Conservation (phyloP, 2,329 filamentous ascomycete species). For the Fusarium begoniae region DNA sequence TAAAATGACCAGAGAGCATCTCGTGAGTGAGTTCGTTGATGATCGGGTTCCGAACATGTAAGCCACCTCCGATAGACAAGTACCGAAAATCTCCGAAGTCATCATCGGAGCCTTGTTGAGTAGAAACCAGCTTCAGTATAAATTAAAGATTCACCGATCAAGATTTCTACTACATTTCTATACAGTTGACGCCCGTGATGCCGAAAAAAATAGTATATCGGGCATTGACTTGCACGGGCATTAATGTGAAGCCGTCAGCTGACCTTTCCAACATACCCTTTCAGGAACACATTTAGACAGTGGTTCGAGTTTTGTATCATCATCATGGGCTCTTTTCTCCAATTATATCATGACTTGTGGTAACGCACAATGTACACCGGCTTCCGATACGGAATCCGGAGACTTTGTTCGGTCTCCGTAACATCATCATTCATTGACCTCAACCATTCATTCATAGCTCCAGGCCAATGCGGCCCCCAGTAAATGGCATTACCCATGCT, state of each 20-base stretch:
- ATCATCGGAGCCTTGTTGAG: not conserved
- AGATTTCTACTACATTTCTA: not conserved
- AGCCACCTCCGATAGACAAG: not conserved
- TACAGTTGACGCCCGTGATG: not conserved
- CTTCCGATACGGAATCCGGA: slow-evolving; percentile 34
- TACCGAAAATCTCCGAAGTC: not conserved
- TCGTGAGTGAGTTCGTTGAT: not conserved
- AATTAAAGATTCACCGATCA: not conserved
- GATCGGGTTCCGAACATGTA: slow-evolving; percentile 30
- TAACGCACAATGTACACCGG: slow-evolving; percentile 3
- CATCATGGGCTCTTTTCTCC: not conserved
- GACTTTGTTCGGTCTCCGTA: slow-evolving; percentile 31
- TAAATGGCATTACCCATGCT: slow-evolving; percentile 13
- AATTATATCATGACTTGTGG: not conserved
- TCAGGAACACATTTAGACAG: not conserved
- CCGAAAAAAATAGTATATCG: not conserved
- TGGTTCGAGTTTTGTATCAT: not conserved
- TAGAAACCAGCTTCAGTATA: not conserved
- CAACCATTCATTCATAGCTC: slow-evolving; percentile 17
- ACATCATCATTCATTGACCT: not conserved
- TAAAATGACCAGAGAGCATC: not conserved
- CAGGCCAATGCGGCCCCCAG: not conserved
- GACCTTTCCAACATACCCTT: not conserved
- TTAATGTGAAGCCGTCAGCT: not conserved
- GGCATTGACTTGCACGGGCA: not conserved